phyloP scores from a whole-genome alignment of 805 yeast genomes.

The Saccharomycopsis selenospora region DNA sequence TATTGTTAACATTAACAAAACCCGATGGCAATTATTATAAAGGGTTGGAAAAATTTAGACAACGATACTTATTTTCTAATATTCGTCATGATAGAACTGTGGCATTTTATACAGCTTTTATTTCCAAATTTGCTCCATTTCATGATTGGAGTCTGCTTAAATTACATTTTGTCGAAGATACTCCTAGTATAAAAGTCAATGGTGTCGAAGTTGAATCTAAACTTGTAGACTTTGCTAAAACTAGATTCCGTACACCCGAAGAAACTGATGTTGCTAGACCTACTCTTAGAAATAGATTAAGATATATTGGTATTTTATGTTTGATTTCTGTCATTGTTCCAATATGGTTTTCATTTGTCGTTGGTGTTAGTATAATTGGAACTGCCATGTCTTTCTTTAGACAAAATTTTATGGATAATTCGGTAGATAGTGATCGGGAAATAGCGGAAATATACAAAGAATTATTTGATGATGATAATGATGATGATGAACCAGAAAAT shows the following conservation, averaged over 20 bases:
- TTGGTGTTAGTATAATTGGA: slow-evolving; percentile 25
- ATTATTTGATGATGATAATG: slow-evolving; percentile 24
- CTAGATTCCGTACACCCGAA: slow-evolving; percentile 22
- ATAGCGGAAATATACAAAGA: slow-evolving; percentile 24
- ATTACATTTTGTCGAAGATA: slow-evolving; percentile 39
- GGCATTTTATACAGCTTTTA: slow-evolving; percentile 76
- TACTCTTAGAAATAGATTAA: slow-evolving; percentile 22
- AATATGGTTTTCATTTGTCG: slow-evolving; percentile 43
- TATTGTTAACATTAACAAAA: slow-evolving; percentile 47
- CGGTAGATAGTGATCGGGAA: slow-evolving; percentile 22
- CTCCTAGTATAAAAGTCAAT: slow-evolving; percentile 31
- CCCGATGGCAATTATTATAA: slow-evolving; percentile 42
- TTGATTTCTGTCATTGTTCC: slow-evolving; percentile 32
- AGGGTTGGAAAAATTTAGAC: slow-evolving; percentile 52
- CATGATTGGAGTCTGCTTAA: slow-evolving; percentile 45
- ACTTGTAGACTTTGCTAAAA: slow-evolving; percentile 42
- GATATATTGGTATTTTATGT: slow-evolving; percentile 24
- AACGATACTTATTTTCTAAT: slow-evolving; percentile 61
- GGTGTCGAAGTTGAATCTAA: slow-evolving; percentile 36
- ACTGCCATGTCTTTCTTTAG: slow-evolving; percentile 11
- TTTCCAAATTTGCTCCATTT: slow-evolving; percentile 70
- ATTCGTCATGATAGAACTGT: slow-evolving; percentile 79
- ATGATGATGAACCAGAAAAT: slow-evolving; percentile 23
- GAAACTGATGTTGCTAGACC: slow-evolving; percentile 16
- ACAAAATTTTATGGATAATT: slow-evolving; percentile 22